Conservation (phyloP, 805 yeast species). For the Myxozyma vanderwaltii region DNA sequence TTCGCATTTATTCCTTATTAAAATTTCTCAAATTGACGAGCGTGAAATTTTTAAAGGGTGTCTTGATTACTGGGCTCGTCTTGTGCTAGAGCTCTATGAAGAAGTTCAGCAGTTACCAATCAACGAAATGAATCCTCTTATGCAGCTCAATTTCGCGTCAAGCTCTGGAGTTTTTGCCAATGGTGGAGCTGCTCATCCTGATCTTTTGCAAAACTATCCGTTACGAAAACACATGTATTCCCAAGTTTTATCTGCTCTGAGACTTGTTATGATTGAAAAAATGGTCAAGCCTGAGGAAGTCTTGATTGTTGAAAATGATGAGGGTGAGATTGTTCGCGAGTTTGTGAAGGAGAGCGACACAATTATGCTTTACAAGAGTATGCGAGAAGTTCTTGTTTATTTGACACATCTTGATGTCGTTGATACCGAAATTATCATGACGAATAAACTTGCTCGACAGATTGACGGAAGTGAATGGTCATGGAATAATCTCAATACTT, state of each 20-base stretch:
- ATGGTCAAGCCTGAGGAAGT: slow-evolving; percentile 99
- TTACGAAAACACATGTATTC: slow-evolving; percentile 83
- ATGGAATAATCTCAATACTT: slow-evolving; percentile 95
- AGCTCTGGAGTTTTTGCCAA: slow-evolving; percentile 44
- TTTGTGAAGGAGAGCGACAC: slow-evolving; percentile 97
- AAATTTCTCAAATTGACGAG: slow-evolving; percentile 87
- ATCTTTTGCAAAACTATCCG: slow-evolving; percentile 71
- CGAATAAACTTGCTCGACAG: slow-evolving; percentile 85
- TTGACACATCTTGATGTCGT: slow-evolving; percentile 92
- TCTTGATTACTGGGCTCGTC: slow-evolving; percentile 88
- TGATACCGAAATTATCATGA: slow-evolving; percentile 93
- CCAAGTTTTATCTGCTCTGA: slow-evolving; percentile 74
- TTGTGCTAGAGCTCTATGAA: slow-evolving; percentile 78
- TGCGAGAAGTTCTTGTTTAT: slow-evolving; percentile 94
- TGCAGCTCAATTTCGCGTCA: slow-evolving; percentile 57
- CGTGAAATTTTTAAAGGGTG: slow-evolving; percentile 95
- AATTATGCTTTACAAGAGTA: slow-evolving; percentile 88
- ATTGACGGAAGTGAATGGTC: slow-evolving; percentile 98
- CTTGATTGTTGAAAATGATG: slow-evolving; percentile 94
- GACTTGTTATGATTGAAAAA: slow-evolving; percentile 92
- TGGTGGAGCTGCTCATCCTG: slow-evolving; percentile 88
- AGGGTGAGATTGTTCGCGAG: slow-evolving; percentile 97
- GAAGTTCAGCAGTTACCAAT: slow-evolving; percentile 83
- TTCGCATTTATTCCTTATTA: slow-evolving; percentile 79
- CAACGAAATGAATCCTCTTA: slow-evolving; percentile 69